Evolutionary conservation across 2,329 filamentous ascomycete species (phyloP), one percentile per base, ranked within the genome.

Genomic region (Lasiodiplodia citricola): DNA sequence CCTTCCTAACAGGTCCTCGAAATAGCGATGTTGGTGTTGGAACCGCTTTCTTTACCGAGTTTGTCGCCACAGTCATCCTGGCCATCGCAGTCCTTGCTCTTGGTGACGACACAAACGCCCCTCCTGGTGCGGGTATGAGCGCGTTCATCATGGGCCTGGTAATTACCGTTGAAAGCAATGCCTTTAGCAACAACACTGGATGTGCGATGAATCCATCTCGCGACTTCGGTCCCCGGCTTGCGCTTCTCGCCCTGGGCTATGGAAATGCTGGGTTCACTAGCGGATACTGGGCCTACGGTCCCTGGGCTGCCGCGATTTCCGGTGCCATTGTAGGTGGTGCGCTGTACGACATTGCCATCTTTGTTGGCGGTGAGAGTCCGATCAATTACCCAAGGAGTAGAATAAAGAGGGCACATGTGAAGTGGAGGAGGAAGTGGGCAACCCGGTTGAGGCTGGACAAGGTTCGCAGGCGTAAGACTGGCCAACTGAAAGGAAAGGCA

Each of bases 31-130:
- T 72, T 67, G 18, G 72, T 70, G 65, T 41, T 14, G 70, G 68
- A 2, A 75, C 76, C 1, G 80, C 80, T 0, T 80, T 81, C 54
- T 80, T 80, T 56, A 79, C 74, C 5, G 80, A 81, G 58, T 80
- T 81, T 38, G 68, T 79, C 1, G 77, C 75, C 1, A 76, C 76
- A 10, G 78, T 74, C 5, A 68, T 73, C 23, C 70, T 72, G 7
- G 70, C 76, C 8, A 74, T 77, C 4, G 75, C 73, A 1, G 75
- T 81, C 28, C 70, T 81, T 14, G 80, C 80, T 0, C 68, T 81
- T 52, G 79, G 81, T 18, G 82, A 83, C 62, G 80, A 83, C 52
- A 75, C 75, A 13, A 84, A 84, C 67, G 78, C 80, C 0, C 82
- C 82, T 2, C 82, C 82, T 1, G 81, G 82, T 1, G 80, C 81